phyloP scores from a whole-genome alignment of 257 asterid genomes.

The Solanum pennellii region DNA sequence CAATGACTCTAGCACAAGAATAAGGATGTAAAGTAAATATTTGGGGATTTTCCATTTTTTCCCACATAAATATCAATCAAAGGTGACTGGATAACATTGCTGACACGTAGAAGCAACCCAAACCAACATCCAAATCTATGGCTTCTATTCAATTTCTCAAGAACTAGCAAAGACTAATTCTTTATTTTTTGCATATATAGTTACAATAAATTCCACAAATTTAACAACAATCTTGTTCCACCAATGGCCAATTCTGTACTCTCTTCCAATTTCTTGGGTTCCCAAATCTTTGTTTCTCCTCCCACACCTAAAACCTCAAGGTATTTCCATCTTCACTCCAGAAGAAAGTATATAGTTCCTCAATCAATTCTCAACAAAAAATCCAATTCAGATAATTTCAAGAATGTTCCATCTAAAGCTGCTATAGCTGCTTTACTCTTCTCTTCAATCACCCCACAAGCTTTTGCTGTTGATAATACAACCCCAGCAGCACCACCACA shows the following conservation, averaged over 20 bases:
- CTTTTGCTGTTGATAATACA: conserved; percentile 49
- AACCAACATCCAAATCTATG: conserved; percentile 30
- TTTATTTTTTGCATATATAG: neutral
- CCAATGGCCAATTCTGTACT: conserved; percentile 31
- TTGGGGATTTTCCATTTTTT: neutral
- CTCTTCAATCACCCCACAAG: conserved; percentile 64
- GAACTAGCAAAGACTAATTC: neutral
- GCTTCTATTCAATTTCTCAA: conserved; percentile 3
- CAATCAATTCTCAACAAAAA: conserved; percentile 32
- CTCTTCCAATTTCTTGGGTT: conserved; percentile 51
- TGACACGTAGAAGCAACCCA: conserved; percentile 43
- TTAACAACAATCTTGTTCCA: neutral
- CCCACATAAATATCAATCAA: neutral
- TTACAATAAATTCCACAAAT: neutral
- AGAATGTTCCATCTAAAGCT: conserved; percentile 34
- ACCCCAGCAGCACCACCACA: conserved; percentile 44
- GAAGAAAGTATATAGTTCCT: conserved; percentile 31
- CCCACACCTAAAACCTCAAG: conserved; percentile 60
- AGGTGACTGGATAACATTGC: conserved; percentile 30
- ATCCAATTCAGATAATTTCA: conserved; percentile 17
- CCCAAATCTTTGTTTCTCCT: conserved; percentile 46
- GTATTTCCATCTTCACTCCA: conserved; percentile 7
- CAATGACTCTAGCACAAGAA: too few species aligned
- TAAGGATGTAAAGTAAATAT: too few species aligned
- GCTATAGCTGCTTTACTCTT: conserved; percentile 70